phyloP scores from a whole-genome alignment of 176 grass and related monocot species.

The Oryza australiensis region DNA sequence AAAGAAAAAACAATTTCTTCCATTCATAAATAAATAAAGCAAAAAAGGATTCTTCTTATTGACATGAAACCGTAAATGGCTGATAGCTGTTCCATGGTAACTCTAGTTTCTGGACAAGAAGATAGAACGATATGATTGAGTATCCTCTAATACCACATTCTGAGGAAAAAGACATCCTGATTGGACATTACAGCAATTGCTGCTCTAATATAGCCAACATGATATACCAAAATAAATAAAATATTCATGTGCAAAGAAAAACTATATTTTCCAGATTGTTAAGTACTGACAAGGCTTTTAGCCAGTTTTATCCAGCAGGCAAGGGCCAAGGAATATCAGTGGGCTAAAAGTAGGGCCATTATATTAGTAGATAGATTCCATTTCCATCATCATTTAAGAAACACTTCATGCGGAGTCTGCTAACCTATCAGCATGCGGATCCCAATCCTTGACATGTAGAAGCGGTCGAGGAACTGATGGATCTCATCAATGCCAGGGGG shows the following conservation, averaged over 20 bases:
- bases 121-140: neutral
- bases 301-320: slow-evolving; percentile 2
- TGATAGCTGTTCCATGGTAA: slow-evolving; percentile 1
- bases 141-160: neutral
- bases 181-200: neutral
- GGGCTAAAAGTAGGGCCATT: neutral
- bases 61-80: neutral
- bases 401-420: neutral
- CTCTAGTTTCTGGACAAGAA: slow-evolving; percentile 1
- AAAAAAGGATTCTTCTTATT: neutral
- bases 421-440: slow-evolving; percentile 97
- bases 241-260: neutral
- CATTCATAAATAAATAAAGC: neutral
- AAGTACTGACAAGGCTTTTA: neutral
- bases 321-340: slow-evolving; percentile 18
- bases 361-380: neutral
- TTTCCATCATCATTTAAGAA: slow-evolving; percentile 9
- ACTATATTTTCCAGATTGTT: slow-evolving; percentile 16
- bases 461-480: slow-evolving; percentile 87
- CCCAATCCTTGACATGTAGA: slow-evolving; percentile 96
- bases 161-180: neutral
- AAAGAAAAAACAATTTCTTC: neutral
- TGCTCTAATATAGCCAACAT: slow-evolving; percentile 5
- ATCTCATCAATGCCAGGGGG: slow-evolving; percentile 66
- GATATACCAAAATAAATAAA: neutral